Base-by-base conservation (phyloP, 192 early-diverging fungal species). In the Spinellus fusiger region DNA sequence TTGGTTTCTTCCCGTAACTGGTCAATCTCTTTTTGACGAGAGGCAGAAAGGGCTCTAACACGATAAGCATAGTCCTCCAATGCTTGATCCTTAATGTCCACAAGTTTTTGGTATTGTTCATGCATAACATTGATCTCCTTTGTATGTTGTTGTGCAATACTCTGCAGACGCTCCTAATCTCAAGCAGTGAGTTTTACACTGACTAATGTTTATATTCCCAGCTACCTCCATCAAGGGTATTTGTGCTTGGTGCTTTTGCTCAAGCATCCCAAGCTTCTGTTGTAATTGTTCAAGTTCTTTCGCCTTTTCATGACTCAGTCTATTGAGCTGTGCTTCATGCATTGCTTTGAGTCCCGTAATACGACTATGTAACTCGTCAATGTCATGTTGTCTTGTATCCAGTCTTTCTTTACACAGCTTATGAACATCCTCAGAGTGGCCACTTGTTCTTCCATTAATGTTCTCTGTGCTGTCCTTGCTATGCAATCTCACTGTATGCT, bases 21-120 rank as follows among this genome's bases (percentile, higher is more conserved):
- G 9, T 67, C 65, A 4, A 67, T 5, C 23, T 67, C 65, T 10
- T 67, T 67, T 44, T 54, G 58, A 5, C 51, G 49, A 8, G 56
- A 29, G 7, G 53, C 58, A 6, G 33, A 49, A 12, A 67, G 29
- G 9, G 57, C 50, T 31, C 49, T 67, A 12, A 67, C 52, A 4
- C 65, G 49, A 28, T 60, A 67, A 18, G 65, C 58, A 16, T 67
- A 67, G 20, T 52, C 58, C 23, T 67, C 65, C 5, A 67, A 47
- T 33, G 59, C 65, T 18, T 44, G 34, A 20, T 67, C 65, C 49
- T 67, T 67, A 28, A 16, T 54, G 37, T 67, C 58, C 9, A 67
- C 51, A 25, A 56, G 20, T 18, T 16, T 10, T 47, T 67, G 65
- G 27, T 61, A 67, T 46, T 67, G 65, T 2, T 59, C 38, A 35